phyloP scores from a whole-genome alignment of 495 filamentous ascomycete species.

The Bombardia bombarda region DNA sequence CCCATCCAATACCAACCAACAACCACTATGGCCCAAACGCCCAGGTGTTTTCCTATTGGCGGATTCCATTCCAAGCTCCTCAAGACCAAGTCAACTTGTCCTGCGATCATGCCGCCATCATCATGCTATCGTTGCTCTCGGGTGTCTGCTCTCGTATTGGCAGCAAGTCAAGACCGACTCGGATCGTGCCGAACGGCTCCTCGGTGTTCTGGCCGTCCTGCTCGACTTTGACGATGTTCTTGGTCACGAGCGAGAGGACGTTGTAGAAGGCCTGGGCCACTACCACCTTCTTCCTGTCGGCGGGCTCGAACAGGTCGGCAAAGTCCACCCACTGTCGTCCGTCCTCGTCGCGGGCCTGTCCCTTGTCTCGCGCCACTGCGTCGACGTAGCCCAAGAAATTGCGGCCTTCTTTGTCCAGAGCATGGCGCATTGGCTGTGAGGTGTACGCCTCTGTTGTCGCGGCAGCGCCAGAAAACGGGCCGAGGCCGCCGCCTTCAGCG shows the following conservation, averaged over 20 bases:
- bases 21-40: too few relatives aligned
- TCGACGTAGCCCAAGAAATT: conserved; percentile 51
- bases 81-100: not conserved
- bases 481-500: not conserved
- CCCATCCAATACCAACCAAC: too few relatives aligned
- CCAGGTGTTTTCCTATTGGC: too few relatives aligned
- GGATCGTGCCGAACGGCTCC: conserved; percentile 31
- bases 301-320: conserved; percentile 46
- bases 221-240: conserved; percentile 45
- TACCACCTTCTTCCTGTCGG: conserved; percentile 44
- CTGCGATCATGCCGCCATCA: too few relatives aligned
- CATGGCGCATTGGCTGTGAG: conserved; percentile 15
- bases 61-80: too few relatives aligned
- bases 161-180: conserved; percentile 19
- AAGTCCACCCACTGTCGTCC: conserved; percentile 43
- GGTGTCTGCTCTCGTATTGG: not conserved
- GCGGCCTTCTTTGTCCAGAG: conserved; percentile 29
- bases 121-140: not conserved
- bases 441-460: conserved; percentile 5
- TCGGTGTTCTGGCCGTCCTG: conserved; percentile 34
- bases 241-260: conserved; percentile 61
- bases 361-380: conserved; percentile 23
- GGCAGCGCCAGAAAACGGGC: not conserved
- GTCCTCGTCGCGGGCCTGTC: conserved; percentile 27
- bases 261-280: conserved; percentile 71